A percentile compares a stretch with the other conserved stretches of the same genome.
phyloP scores from a whole-genome alignment of 805 yeast species.

The Kluyveromyces nonfermentans region DNA sequence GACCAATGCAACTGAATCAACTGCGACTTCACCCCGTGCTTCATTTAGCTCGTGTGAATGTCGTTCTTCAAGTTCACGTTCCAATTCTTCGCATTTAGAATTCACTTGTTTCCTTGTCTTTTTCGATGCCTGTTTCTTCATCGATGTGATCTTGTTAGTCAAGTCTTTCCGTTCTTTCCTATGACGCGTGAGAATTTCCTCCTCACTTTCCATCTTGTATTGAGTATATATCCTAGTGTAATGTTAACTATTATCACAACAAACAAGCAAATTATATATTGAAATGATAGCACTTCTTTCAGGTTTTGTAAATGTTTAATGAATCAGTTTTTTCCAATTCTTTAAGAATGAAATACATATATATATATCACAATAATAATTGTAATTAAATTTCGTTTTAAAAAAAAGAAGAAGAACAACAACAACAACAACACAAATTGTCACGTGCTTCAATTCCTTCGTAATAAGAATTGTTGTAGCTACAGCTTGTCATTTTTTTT shows the following conservation, averaged over 20 bases:
- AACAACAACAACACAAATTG: too few relatives aligned
- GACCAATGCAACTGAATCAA: conserved; percentile 27
- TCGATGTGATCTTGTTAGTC: conserved; percentile 54
- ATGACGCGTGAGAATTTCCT: conserved; percentile 38
- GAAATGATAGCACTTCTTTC: too few relatives aligned
- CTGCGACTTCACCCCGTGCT: conserved; percentile 7
- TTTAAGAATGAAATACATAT: too few relatives aligned
- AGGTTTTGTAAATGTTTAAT: not conserved
- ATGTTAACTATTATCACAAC: not conserved
- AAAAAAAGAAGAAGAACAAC: too few relatives aligned
- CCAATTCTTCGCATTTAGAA: conserved; percentile 50
- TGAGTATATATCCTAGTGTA: not conserved
- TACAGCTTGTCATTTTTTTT: too few relatives aligned
- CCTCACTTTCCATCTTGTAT: conserved; percentile 8
- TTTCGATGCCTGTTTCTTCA: conserved; percentile 78
- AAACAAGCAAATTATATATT: not conserved
- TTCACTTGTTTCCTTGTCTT: conserved; percentile 62
- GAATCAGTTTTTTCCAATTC: too few relatives aligned
- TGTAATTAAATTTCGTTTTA: too few relatives aligned
- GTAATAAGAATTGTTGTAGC: too few relatives aligned
- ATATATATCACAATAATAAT: too few relatives aligned
- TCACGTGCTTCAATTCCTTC: too few relatives aligned
- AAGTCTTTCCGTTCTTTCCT: conserved; percentile 60
- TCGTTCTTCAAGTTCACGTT: conserved; percentile 40
- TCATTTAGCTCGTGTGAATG: conserved; percentile 46